These are phyloP conservation scores for Stachybotrys chlorohalonatus DNA, from an alignment of 2,329 filamentous ascomycete genomes.

Conservation along the genomic window DNA sequence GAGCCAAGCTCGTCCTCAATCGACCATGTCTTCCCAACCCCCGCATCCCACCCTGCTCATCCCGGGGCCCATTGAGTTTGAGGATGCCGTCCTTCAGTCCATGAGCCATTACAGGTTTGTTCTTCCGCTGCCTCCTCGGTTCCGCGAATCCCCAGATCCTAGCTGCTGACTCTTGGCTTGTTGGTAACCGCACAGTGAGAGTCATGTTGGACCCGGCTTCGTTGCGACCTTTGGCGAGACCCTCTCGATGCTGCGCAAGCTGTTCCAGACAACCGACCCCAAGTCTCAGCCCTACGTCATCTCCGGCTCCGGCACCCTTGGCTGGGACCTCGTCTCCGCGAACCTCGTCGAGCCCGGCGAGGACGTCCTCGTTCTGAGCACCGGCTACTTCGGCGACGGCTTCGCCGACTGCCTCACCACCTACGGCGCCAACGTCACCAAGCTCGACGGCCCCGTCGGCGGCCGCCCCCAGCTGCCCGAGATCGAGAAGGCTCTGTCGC, in stretches of 20 bases:
- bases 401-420: slow-evolving; percentile 88
- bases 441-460: slow-evolving; percentile 83
- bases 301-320: slow-evolving; percentile 88
- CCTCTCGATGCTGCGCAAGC: slow-evolving; percentile 76
- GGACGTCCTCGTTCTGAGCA: slow-evolving; percentile 85
- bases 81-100: slow-evolving; percentile 88
- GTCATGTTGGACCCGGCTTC: slow-evolving; percentile 83
- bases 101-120: slow-evolving; percentile 88
- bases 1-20: slow-evolving; percentile 10
- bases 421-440: slow-evolving; percentile 84
- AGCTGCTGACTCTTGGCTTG: not conserved
- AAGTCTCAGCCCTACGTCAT: slow-evolving; percentile 85
- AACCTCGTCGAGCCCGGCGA: slow-evolving; percentile 88
- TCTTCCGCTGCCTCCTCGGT: slow-evolving; percentile 3
- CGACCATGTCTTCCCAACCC: slow-evolving; percentile 53
- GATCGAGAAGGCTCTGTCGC: slow-evolving; percentile 78
- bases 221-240: slow-evolving; percentile 88
- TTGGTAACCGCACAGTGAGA: slow-evolving; percentile 54
- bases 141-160: not conserved
- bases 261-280: slow-evolving; percentile 84
- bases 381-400: slow-evolving; percentile 93
- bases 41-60: slow-evolving; percentile 74
- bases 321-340: slow-evolving; percentile 93
- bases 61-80: slow-evolving; percentile 95
- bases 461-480: slow-evolving; percentile 77